These are phyloP conservation scores for Chiua sp. DNA, from an alignment of 1,284 basidiomycete genomes.

Conservation along the genomic window DNA sequence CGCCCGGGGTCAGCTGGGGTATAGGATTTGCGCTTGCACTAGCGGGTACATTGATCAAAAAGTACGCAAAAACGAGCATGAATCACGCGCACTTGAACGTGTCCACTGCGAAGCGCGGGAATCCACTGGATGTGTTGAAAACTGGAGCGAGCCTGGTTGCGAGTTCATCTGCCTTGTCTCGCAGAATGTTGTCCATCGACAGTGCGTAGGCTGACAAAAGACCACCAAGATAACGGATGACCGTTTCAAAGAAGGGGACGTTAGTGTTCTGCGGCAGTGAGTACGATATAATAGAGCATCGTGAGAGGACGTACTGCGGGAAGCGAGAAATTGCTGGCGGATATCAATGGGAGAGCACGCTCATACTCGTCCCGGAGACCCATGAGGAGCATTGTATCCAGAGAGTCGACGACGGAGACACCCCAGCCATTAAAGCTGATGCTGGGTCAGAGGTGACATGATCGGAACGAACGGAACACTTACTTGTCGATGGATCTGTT, in stretches of 20 bases:
- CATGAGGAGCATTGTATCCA: constrained; percentile 93
- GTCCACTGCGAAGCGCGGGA: constrained; percentile 56
- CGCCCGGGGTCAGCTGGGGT: constrained; percentile 37
- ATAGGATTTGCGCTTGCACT: background rate
- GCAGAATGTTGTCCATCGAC: constrained; percentile 50
- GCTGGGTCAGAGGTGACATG: background rate
- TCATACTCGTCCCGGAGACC: constrained; percentile 80
- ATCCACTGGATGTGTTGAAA: constrained; percentile 53
- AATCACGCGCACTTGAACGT: constrained; percentile 46
- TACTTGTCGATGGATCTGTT: constrained; percentile 57
- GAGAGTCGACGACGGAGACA: constrained; percentile 79
- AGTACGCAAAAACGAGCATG: background rate
- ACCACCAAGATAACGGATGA: constrained; percentile 88
- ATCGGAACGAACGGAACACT: constrained; percentile 17
- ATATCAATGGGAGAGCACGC: constrained; percentile 74
- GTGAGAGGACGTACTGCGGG: constrained; percentile 34
- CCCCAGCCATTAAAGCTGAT: constrained; percentile 86
- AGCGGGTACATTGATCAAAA: constrained; percentile 1
- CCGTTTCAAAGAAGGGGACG: constrained; percentile 83
- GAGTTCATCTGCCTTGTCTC: constrained; percentile 58
- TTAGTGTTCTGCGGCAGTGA: constrained; percentile 34
- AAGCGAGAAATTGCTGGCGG: constrained; percentile 65
- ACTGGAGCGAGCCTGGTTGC: constrained; percentile 55
- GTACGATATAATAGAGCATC: background rate
- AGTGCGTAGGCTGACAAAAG: constrained; percentile 84